Evolutionary conservation across 805 yeast genomes (phyloP).

Genomic region (Sugiyamaella chiloensis): DNA sequence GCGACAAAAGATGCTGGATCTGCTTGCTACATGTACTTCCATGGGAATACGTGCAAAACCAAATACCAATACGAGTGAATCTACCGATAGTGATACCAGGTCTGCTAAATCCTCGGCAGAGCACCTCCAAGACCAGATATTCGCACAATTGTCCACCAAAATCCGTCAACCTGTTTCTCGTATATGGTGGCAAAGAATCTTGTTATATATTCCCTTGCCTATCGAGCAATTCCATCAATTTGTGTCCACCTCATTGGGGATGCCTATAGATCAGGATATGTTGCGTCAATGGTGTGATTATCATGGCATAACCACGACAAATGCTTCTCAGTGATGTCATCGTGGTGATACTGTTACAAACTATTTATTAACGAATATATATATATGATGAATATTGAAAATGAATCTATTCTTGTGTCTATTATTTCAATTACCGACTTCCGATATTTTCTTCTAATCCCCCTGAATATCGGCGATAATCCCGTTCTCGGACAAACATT

Average conservation of each 20-base stretch:
- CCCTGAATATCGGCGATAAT: too few relatives aligned
- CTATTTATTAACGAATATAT: too few relatives aligned
- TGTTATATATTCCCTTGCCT: conserved; percentile 14
- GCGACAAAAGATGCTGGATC: conserved; percentile 14
- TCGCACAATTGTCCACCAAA: conserved; percentile 8
- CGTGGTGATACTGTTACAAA: too few relatives aligned
- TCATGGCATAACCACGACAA: conserved; percentile 10
- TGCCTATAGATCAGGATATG: conserved; percentile 4
- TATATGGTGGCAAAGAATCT: conserved; percentile 17
- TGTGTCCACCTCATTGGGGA: not conserved
- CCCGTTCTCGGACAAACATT: too few relatives aligned
- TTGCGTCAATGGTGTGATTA: conserved; percentile 16
- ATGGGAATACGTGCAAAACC: too few relatives aligned
- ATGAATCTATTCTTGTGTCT: too few relatives aligned
- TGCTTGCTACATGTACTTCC: conserved; percentile 5
- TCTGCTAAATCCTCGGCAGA: not conserved
- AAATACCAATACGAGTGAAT: not conserved
- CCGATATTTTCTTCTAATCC: too few relatives aligned
- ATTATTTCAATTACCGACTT: too few relatives aligned
- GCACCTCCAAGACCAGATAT: conserved; percentile 6
- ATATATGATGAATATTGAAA: too few relatives aligned
- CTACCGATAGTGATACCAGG: not conserved
- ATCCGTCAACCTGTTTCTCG: conserved; percentile 10
- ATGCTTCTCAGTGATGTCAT: not conserved
- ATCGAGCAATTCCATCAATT: conserved; percentile 14